Evolutionary conservation across 768 basidiomycete genomes (phyloP).

Genomic region (Agaricus blazei): DNA sequence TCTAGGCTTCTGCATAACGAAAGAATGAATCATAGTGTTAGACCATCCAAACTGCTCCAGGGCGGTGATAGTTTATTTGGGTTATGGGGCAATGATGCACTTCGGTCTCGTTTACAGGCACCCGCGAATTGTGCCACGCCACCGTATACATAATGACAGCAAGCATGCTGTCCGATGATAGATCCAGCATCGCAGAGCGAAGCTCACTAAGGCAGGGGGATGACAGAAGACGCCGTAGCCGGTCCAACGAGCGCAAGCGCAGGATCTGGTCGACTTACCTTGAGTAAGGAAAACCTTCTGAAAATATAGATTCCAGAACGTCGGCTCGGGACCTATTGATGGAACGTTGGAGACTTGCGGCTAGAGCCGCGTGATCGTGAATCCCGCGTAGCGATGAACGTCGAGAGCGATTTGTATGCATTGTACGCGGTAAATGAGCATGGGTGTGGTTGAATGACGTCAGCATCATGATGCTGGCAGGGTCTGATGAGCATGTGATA

Average conservation of each 20-base stretch:
- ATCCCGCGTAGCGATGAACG: not conserved
- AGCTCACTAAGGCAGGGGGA: too few species aligned
- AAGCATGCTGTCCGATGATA: too few species aligned
- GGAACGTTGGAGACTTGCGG: not conserved
- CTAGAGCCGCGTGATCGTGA: not conserved
- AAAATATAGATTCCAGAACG: constrained; percentile 16
- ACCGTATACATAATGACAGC: too few species aligned
- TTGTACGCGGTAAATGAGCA: not conserved
- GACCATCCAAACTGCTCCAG: too few species aligned
- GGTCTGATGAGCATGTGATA: not conserved
- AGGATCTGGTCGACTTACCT: constrained; percentile 19
- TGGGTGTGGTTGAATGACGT: not conserved
- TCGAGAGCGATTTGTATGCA: not conserved
- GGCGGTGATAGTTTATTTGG: too few species aligned
- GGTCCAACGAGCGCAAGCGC: not conserved
- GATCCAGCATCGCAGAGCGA: too few species aligned
- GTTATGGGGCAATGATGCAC: too few species aligned
- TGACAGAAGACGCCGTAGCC: not conserved
- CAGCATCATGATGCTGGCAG: not conserved
- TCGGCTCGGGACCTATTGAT: constrained; percentile 11
- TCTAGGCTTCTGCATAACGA: constrained; percentile 24
- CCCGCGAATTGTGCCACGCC: too few species aligned
- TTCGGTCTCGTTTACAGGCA: too few species aligned
- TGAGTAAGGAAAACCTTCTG: constrained; percentile 33
- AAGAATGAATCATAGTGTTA: too few species aligned